Conservation (phyloP, 2,329 filamentous ascomycete species). For the Fusarium sp. region DNA sequence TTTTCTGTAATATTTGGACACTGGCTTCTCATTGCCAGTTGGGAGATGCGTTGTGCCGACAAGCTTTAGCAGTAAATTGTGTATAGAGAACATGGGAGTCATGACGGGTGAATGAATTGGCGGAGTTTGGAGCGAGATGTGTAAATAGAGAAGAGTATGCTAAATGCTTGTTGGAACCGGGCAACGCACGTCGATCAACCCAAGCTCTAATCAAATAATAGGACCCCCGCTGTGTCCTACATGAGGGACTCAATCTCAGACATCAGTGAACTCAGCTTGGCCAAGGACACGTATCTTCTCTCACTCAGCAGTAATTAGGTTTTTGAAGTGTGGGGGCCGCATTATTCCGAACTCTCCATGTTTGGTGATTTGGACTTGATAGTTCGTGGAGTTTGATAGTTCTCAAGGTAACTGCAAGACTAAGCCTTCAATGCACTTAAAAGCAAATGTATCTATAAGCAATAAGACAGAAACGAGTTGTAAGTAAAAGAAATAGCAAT, state of each 20-base stretch:
- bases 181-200: not conserved
- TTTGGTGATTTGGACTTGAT: too few relatives aligned
- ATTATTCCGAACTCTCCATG: not conserved
- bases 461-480: too few relatives aligned
- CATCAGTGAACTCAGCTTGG: too few relatives aligned
- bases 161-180: conserved; percentile 5
- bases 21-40: conserved; percentile 48
- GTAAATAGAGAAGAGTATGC: conserved; percentile 23
- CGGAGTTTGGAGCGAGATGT: conserved; percentile 37
- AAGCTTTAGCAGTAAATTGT: conserved; percentile 8
- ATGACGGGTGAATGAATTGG: conserved; percentile 22
- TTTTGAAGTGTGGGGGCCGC: not conserved
- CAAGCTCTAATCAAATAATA: not conserved
- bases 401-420: too few relatives aligned
- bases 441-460: too few relatives aligned
- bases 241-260: too few relatives aligned
- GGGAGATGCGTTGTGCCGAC: conserved; percentile 8
- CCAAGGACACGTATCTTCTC: too few relatives aligned
- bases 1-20: conserved; percentile 51
- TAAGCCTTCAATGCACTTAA: too few relatives aligned
- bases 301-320: not conserved
- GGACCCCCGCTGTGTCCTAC: too few relatives aligned
- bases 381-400: too few relatives aligned
- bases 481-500: too few relatives aligned
- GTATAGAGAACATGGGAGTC: conserved; percentile 34